Evolutionary conservation across 2,329 filamentous ascomycete genomes (phyloP), one percentile per base, ranked within the genome.

Genomic region (Epichloe gansuensis): DNA sequence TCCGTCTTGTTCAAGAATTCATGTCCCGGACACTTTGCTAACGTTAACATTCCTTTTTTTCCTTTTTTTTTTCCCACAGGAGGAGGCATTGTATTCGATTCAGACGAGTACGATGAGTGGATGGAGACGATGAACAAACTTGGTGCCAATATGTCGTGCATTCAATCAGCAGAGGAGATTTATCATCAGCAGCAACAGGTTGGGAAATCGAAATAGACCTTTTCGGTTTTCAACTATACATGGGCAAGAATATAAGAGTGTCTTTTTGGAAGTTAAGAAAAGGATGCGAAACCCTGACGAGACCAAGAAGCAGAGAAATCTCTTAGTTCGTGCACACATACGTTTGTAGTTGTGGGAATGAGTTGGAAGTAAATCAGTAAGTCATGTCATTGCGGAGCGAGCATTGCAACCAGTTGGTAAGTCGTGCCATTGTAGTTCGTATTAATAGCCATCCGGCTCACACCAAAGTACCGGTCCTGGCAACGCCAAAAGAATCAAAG

Each of bases 61-160:
- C 5, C 3, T 12, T 31, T 21, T 36, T 6, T 25, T 23, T 34
- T 34, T 51, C 8, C 27, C 8, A 31, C 23, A 47, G 79, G 86
- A 13, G 90, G 90, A 38, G 90, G 90, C 34, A 95, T 96, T 62
- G 90, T 95, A 43, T 95, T 91, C 63, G 93, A 97, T 68, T 94
- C 87, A 41, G 90, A 95, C 64, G 85, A 77, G 59, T 85, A 96
- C 57, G 93, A 97, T 69, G 96, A 90, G 75, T 80, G 91, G 69
- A 89, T 97, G 78, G 96, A 94, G 57, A 88, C 82, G 50, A 83
- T 93, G 72, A 97, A 98, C 74, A 98, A 98, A 76, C 74, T 95
- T 47, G 83, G 86, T 27, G 87, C 89, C 44, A 95, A 95, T 66
- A 89, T 94, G 74, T 80, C 85, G 59, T 93, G 88, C 69, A 90